Base-by-base conservation (phyloP, 805 yeast genomes). In the Candida endomychidarum region DNA sequence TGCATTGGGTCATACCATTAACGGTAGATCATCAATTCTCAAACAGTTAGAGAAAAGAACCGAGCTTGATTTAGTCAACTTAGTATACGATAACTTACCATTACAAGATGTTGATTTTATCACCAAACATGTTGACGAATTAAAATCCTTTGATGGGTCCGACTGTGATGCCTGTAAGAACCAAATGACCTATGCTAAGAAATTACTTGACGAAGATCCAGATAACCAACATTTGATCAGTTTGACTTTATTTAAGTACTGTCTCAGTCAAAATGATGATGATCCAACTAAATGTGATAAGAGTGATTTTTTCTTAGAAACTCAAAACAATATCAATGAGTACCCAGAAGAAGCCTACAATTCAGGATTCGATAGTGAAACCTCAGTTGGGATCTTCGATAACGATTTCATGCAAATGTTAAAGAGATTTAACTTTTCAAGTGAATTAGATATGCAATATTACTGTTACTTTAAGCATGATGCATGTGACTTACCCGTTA, bases 401-500 rank as follows among this genome's bases (percentile, higher is more conserved):
- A 67, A 64, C 41, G 73, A 67, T 38, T 67, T 65, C 46, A 48
- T 64, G 35, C 65, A 65, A 33, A 54, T 67, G 58, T 43, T 67
- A 45, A 55, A 54, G 40, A 43, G 56, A 38, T 62, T 67, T 55
- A 66, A 67, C 43, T 45, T 53, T 21, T 61, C 71, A 1, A 63
- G 66, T 29, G 64, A 65, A 11, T 52, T 59, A 15, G 67, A 66
- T 36, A 53, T 67, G 34, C 60, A 60, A 30, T 79, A 79, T 50
- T 78, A 79, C 60, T 83, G 90, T 56, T 72, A 77, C 57, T 67
- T 60, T 42, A 63, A 66, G 34, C 26, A 27, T n/a, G n/a, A n/a
- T 10, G 54, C 53, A n/a, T 83, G 89, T 58, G 54, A 65, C 3
- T 60, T 74, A 24, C 88, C 87, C 4, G 57, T 56, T 12, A 67